Percentiles rank a stretch among this genome's conserved stretches.
Conservation (phyloP, 169 alveolate genomes). For the Plasmodium blacklocki region DNA sequence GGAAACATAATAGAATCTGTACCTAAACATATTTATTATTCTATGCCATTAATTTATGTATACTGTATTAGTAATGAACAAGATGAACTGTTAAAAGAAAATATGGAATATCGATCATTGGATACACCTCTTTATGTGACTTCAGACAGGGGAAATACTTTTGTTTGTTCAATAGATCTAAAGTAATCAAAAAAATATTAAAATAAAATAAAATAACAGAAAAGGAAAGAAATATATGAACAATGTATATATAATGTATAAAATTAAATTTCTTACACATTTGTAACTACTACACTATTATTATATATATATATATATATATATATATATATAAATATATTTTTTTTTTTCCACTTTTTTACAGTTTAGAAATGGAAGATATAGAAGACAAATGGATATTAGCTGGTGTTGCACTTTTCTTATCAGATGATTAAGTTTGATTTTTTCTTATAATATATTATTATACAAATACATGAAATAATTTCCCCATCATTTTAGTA, state of each 20-base stretch:
- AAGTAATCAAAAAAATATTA: constrained; percentile 25
- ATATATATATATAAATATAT: neutral
- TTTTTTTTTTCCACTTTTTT: neutral
- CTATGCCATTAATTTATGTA: constrained; percentile 68
- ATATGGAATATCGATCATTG: constrained; percentile 20
- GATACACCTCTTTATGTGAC: constrained; percentile 56
- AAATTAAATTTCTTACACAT: too few relatives aligned
- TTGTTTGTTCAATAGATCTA: constrained; percentile 62
- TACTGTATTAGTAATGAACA: constrained; percentile 61
- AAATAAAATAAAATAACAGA: neutral
- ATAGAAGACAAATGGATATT: constrained; percentile 91
- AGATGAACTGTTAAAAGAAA: constrained; percentile 21
- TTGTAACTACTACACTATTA: neutral
- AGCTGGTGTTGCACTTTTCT: constrained; percentile 94
- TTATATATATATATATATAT: neutral
- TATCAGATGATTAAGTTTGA: constrained; percentile 89
- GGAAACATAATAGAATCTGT: constrained; percentile 65
- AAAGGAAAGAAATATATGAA: too few relatives aligned
- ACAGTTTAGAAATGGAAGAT: constrained; percentile 83
- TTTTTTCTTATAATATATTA: neutral
- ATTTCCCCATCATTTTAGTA: too few relatives aligned
- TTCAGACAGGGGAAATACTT: constrained; percentile 64
- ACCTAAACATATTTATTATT: constrained; percentile 44
- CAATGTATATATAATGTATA: too few relatives aligned
- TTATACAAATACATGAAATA: neutral